These are phyloP conservation scores for Epichloe gansuensis DNA, from an alignment of 2,329 filamentous ascomycete genomes.

Conservation along the genomic window DNA sequence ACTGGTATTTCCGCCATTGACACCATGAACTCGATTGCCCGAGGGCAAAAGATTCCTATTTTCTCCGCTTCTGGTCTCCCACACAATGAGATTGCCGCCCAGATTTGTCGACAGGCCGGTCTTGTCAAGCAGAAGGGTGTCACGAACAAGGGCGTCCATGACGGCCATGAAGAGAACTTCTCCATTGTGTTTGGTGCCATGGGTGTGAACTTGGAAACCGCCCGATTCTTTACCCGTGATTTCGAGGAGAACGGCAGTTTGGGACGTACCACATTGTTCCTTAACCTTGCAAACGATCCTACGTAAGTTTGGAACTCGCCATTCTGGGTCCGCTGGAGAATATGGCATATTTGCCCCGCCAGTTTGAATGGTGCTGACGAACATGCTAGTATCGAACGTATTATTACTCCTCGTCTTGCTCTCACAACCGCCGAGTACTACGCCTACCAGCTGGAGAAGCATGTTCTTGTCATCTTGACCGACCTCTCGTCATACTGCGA, in stretches of 20 bases:
- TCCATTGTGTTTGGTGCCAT: conserved; percentile 98
- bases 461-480: conserved; percentile 96
- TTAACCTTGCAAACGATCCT: conserved; percentile 97
- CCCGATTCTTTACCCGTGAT: conserved; percentile 94
- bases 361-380: neutral
- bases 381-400: conserved; percentile 78
- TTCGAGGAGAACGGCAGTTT: conserved; percentile 99
- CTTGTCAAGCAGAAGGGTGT: conserved; percentile 67
- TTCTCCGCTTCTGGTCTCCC: conserved; percentile 97
- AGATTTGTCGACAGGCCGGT: conserved; percentile 95
- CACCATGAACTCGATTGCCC: conserved; percentile 95
- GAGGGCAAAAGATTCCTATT: conserved; percentile 98
- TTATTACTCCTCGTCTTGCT: conserved; percentile 96
- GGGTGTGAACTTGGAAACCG: conserved; percentile 99
- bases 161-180: conserved; percentile 98
- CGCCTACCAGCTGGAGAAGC: conserved; percentile 98
- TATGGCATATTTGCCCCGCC: too few species aligned
- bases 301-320: conserved; percentile 50
- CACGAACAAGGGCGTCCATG: conserved; percentile 88
- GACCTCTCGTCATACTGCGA: conserved; percentile 98
- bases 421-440: conserved; percentile 99
- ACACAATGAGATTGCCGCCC: conserved; percentile 97
- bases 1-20: conserved; percentile 99
- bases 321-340: too few species aligned
- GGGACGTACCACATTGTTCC: conserved; percentile 93